These are phyloP conservation scores for Thalassiosira livingstoniorum DNA, from an alignment of 352 stramenopile species.

Conservation along the genomic window DNA sequence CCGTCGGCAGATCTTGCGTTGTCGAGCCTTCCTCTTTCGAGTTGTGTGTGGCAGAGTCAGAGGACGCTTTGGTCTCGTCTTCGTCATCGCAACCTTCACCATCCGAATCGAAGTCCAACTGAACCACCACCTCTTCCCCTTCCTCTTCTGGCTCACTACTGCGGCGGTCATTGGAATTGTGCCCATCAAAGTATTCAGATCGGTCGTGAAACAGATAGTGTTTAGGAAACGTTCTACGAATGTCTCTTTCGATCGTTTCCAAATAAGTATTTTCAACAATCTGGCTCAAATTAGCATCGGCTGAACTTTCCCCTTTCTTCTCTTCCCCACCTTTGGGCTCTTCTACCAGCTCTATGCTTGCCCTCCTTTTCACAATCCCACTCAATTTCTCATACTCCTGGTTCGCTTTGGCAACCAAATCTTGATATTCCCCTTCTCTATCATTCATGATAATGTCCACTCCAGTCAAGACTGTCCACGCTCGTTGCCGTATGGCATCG, in stretches of 20 bases:
- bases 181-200: neutral
- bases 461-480: slow-evolving; percentile 62
- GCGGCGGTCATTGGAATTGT: neutral
- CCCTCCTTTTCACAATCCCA: slow-evolving; percentile 8
- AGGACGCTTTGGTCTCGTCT: neutral
- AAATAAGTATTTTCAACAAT: slow-evolving; percentile 44
- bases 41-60: too few species aligned
- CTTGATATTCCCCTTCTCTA: slow-evolving; percentile 58
- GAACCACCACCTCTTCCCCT: neutral
- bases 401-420: slow-evolving; percentile 55
- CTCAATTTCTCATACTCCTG: slow-evolving; percentile 19
- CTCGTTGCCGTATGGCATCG: slow-evolving; percentile 50
- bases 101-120: neutral
- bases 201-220: slow-evolving; percentile 83
- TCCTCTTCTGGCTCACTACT: neutral
- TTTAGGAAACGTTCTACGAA: slow-evolving; percentile 83
- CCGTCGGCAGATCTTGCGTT: neutral
- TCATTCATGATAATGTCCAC: slow-evolving; percentile 50
- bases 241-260: slow-evolving; percentile 80
- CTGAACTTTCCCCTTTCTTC: slow-evolving; percentile 13
- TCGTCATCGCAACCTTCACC: neutral
- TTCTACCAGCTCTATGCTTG: neutral
- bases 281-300: too few species aligned
- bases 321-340: slow-evolving; percentile 2
- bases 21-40: too few species aligned